A percentile compares a stretch with the other conserved stretches of the same genome.
Evolutionary conservation across 768 basidiomycete genomes (phyloP).

Genomic region (Rubroboletus pulcherrimus): DNA sequence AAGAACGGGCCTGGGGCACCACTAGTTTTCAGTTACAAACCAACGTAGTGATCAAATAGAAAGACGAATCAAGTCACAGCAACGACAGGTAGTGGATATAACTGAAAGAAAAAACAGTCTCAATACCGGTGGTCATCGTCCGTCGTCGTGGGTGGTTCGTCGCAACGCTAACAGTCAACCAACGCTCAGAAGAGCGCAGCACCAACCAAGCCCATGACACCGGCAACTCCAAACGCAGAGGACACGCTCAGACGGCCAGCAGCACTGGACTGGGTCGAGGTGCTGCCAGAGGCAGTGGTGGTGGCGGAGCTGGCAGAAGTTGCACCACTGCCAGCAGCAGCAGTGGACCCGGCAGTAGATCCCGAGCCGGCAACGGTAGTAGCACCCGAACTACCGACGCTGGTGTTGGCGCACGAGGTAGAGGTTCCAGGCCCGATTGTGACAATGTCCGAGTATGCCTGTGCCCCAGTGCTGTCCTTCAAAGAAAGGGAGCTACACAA

Average conservation of each 20-base stretch:
- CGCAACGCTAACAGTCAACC: neutral
- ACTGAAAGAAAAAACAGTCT: constrained; percentile 13
- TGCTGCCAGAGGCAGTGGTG: constrained; percentile 22
- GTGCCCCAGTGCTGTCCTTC: constrained; percentile 56
- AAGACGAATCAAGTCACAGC: constrained; percentile 9
- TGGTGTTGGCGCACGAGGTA: constrained; percentile 27
- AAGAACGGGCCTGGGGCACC: neutral
- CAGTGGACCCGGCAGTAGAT: neutral
- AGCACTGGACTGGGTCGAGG: constrained; percentile 29
- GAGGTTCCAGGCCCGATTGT: constrained; percentile 39
- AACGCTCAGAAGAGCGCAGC: constrained; percentile 41
- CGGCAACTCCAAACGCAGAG: constrained; percentile 43
- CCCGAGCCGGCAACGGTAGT: constrained; percentile 7
- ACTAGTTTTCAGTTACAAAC: constrained; percentile 17
- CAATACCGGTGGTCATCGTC: constrained; percentile 13
- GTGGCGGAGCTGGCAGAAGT: neutral
- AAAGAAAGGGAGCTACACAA: constrained; percentile 46
- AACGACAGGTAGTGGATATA: constrained; percentile 18
- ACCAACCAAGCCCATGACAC: constrained; percentile 49
- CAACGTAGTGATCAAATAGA: constrained; percentile 8
- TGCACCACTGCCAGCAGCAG: neutral
- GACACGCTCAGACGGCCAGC: constrained; percentile 29
- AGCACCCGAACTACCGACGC: constrained; percentile 7
- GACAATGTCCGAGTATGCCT: constrained; percentile 50
- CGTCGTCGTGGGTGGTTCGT: constrained; percentile 10